Evolutionary conservation across 2,329 filamentous ascomycete genomes (phyloP), one percentile per base, ranked within the genome.

Genomic region (Colletotrichum chlorophyti): DNA sequence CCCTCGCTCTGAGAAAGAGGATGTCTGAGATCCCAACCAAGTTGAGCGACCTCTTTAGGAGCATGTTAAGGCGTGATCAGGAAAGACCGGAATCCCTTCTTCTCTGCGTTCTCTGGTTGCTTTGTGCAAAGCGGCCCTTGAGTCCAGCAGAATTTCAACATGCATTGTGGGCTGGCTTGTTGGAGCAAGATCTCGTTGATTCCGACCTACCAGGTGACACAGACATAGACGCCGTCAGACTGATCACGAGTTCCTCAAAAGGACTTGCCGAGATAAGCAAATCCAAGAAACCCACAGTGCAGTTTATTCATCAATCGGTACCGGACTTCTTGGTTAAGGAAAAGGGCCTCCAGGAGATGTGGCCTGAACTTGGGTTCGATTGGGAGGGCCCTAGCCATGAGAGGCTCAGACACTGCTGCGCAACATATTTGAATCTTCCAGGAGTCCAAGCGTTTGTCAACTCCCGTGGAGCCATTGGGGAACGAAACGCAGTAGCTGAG

Each of bases 251-350:
- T 29, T 75, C 68, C 0, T 85, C 82, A 0, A 85, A 84, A 62
- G 82, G 83, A 0, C 69, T 85, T 8, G 76, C 74, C 0, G 80
- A 83, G 51, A 60, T 76, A 1, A 76, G 74, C 0, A 72, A 65
- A 12, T 64, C 67, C 0, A 63, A 68, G 11, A 2, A 21, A 0
- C 62, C 65, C 0, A 76, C 62, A 0, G 76, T 83, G 0, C 82
- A 84, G 55, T 85, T 84, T 64, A 83, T 83, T 3, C 80, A 83
- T 26, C 76, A 83, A 60, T 81, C 81, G 0, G 78, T 83, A 0
- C 66, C 72, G 1, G 79, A 83, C 7, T 83, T 78, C 41, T 68
- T 83, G 0, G n/a, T 80, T 1, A 72, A 71, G 6, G 70, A 72
- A 1, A 54, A 63, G 0, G 75, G 76, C 0, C 61, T 76, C 0